Evolutionary conservation across 2,329 filamentous ascomycete genomes (phyloP).

Genomic region (Pestalotiopsis sp.): DNA sequence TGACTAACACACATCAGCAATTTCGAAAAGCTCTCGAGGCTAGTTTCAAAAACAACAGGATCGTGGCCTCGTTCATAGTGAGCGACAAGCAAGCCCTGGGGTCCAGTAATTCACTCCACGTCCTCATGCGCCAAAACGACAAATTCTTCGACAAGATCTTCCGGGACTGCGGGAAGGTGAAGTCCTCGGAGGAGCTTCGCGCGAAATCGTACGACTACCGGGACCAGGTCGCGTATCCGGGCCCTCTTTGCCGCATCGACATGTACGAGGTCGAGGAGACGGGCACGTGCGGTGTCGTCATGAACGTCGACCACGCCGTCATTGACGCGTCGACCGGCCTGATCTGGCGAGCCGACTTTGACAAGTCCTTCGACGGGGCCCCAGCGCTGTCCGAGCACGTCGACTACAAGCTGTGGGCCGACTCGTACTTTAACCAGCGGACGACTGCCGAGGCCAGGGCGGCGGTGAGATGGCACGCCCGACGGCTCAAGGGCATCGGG

Average conservation of each 20-base stretch:
- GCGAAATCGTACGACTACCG: not conserved
- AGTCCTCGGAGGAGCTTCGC: conserved; percentile 1
- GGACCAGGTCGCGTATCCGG: not conserved
- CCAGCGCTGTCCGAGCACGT: conserved; percentile 15
- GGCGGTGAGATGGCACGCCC: conserved; percentile 16
- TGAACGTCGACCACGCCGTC: conserved; percentile 8
- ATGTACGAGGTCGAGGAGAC: conserved; percentile 11
- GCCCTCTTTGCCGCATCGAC: not conserved
- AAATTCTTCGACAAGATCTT: conserved; percentile 8
- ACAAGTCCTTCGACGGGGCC: not conserved
- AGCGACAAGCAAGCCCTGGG: not conserved
- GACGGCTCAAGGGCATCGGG: not conserved
- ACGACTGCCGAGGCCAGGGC: conserved; percentile 14
- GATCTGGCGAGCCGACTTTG: conserved; percentile 5
- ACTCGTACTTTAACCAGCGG: conserved; percentile 17
- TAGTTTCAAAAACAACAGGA: not conserved
- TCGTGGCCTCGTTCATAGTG: conserved; percentile 8
- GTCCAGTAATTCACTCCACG: conserved; percentile 6
- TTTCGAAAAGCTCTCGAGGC: conserved; percentile 1
- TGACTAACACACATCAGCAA: not conserved
- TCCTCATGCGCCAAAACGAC: conserved; percentile 5
- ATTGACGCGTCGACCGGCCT: conserved; percentile 3
- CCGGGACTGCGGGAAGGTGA: not conserved
- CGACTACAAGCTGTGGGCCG: conserved; percentile 21
- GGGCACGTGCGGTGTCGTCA: not conserved